These are phyloP conservation scores for Sclerospora graminicola DNA, from an alignment of 352 stramenopile genomes.

Conservation along the genomic window DNA sequence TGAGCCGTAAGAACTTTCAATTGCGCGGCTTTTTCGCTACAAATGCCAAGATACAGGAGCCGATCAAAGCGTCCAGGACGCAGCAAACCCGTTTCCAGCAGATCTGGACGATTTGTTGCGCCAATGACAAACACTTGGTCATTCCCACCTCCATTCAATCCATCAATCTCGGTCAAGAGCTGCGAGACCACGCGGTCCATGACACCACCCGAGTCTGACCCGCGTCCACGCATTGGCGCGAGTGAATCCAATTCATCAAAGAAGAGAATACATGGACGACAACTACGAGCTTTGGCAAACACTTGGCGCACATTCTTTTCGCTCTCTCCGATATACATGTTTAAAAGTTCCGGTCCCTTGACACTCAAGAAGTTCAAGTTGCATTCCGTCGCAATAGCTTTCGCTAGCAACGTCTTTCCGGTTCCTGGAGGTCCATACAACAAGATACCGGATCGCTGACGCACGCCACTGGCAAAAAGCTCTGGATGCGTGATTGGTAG, in stretches of 20 bases:
- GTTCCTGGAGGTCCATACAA: constrained; percentile 82
- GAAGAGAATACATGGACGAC: constrained; percentile 85
- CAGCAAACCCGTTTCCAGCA: constrained; percentile 92
- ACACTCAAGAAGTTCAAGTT: constrained; percentile 94
- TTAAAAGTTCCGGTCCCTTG: constrained; percentile 93
- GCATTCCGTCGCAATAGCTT: constrained; percentile 94
- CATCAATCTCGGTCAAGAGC: constrained; percentile 92
- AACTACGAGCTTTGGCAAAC: constrained; percentile 84
- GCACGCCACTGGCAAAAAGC: constrained; percentile 65
- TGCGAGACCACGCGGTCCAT: constrained; percentile 96
- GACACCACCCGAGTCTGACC: constrained; percentile 83
- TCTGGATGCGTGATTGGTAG: constrained; percentile 78
- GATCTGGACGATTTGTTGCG: constrained; percentile 93
- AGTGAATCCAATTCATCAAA: constrained; percentile 92
- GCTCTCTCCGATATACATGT: constrained; percentile 97
- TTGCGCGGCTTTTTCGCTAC: constrained; percentile 55
- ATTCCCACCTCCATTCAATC: constrained; percentile 51
- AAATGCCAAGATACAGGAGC: constrained; percentile 77
- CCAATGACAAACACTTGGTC: constrained; percentile 93
- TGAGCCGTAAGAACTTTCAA: constrained; percentile 78
- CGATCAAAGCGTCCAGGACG: constrained; percentile 87
- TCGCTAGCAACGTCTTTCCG: constrained; percentile 92
- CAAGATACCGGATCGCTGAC: constrained; percentile 73
- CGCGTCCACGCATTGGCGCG: constrained; percentile 80
- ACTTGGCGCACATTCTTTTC: constrained; percentile 94